Evolutionary conservation across 345 rosid species (phyloP).

Genomic region (Salix exigua): DNA sequence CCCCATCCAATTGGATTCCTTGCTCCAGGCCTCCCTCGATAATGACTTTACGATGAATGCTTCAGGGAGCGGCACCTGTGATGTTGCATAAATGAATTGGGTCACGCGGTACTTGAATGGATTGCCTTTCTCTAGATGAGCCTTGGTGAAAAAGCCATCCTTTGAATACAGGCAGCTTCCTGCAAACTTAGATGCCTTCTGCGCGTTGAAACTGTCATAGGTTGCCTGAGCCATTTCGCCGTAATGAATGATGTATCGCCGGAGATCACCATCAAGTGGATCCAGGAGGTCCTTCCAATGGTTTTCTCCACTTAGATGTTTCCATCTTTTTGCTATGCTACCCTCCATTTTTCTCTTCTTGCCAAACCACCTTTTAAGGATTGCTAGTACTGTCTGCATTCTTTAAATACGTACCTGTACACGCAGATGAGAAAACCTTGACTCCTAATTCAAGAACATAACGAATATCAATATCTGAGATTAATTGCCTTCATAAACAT

Average conservation of each 20-base stretch:
- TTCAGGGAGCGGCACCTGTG: conserved; percentile 52
- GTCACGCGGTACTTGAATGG: conserved; percentile 64
- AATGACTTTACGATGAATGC: conserved; percentile 56
- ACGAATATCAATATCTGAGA: neutral
- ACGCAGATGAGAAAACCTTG: neutral
- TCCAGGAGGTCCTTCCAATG: conserved; percentile 57
- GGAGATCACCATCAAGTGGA: conserved; percentile 72
- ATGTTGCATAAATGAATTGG: conserved; percentile 67
- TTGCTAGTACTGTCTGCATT: neutral
- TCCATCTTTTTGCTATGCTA: conserved; percentile 52
- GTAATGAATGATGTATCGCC: conserved; percentile 60
- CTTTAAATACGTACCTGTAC: neutral
- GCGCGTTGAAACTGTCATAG: conserved; percentile 59
- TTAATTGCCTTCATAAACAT: neutral
- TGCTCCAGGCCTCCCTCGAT: conserved; percentile 79
- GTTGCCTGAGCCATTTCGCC: conserved; percentile 86
- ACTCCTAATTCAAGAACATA: neutral
- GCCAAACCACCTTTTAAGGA: conserved; percentile 21
- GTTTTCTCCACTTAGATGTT: conserved; percentile 55
- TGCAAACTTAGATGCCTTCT: conserved; percentile 53
- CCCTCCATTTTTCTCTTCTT: conserved; percentile 5
- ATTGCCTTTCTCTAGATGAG: conserved; percentile 49
- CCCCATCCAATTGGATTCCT: conserved; percentile 86
- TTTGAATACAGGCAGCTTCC: conserved; percentile 60
- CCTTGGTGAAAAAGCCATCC: conserved; percentile 52